Evolutionary conservation across 768 basidiomycete genomes (phyloP).

Genomic region (Mycena pura): DNA sequence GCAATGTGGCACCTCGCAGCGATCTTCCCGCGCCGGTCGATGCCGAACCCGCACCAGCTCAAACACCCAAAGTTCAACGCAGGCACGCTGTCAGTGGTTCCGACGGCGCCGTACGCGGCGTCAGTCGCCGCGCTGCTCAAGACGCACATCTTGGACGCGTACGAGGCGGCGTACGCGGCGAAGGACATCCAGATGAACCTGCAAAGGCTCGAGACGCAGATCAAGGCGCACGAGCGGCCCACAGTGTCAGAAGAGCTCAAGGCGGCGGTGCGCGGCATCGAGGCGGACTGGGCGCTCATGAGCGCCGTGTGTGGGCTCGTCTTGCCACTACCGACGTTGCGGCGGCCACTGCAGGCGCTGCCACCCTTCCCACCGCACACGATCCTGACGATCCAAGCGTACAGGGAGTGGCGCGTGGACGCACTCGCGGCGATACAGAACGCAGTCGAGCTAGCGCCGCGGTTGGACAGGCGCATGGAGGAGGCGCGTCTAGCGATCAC

Average conservation of each 20-base stretch:
- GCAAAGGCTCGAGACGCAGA: conserved; percentile 4
- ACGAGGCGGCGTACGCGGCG: conserved; percentile 6
- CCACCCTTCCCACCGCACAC: conserved; percentile 12
- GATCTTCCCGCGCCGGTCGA: conserved; percentile 18
- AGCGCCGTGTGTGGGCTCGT: conserved; percentile 15
- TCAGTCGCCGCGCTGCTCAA: conserved; percentile 21
- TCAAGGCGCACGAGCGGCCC: not conserved
- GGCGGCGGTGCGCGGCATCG: not conserved
- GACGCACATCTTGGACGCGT: conserved; percentile 16
- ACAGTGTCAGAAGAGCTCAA: not conserved
- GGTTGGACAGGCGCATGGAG: conserved; percentile 16
- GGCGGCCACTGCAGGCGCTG: conserved; percentile 10
- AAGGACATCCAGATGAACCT: conserved; percentile 4
- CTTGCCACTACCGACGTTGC: not conserved
- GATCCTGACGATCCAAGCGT: not conserved
- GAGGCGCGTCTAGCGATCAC: conserved; percentile 18
- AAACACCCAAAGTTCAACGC: conserved; percentile 13
- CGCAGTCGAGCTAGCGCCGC: conserved; percentile 4
- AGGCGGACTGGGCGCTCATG: conserved; percentile 19
- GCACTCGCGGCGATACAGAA: conserved; percentile 3
- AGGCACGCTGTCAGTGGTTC: conserved; percentile 9
- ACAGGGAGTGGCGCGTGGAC: conserved; percentile 5
- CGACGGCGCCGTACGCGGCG: conserved; percentile 8
- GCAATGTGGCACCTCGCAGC: conserved; percentile 22
- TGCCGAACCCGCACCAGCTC: not conserved